These are phyloP conservation scores for Fusarium sp. DNA, from an alignment of 2,329 filamentous ascomycete genomes.

Conservation along the genomic window DNA sequence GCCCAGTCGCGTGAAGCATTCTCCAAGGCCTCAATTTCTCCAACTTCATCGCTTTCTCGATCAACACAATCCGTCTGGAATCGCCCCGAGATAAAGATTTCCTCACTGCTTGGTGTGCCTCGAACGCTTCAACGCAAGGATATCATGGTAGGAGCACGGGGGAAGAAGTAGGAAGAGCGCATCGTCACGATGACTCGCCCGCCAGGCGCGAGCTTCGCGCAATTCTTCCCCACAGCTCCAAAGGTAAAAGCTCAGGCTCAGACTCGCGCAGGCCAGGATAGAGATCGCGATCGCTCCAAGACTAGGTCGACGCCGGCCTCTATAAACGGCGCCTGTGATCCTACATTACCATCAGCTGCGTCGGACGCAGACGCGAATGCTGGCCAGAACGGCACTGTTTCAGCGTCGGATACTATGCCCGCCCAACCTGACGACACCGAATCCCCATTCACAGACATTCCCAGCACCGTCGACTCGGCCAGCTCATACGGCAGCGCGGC, in stretches of 20 bases:
- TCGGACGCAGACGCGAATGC: constrained; percentile 42
- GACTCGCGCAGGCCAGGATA: constrained; percentile 47
- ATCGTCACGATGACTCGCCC: constrained; percentile 80
- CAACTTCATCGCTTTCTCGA: constrained; percentile 19
- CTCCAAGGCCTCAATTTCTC: constrained; percentile 39
- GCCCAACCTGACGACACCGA: constrained; percentile 65
- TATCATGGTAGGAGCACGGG: constrained; percentile 68
- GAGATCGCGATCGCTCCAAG: constrained; percentile 48
- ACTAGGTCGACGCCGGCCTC: constrained; percentile 30
- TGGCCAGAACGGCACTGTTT: constrained; percentile 31
- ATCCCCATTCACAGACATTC: constrained; percentile 70
- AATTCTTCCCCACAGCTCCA: constrained; percentile 86
- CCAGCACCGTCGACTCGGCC: constrained; percentile 77
- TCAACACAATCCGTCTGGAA: constrained; percentile 8
- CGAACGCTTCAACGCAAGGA: constrained; percentile 50
- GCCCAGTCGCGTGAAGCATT: constrained; percentile 56
- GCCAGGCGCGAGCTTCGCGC: constrained; percentile 80
- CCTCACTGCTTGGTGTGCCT: constrained; percentile 7
- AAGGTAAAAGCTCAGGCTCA: constrained; percentile 64
- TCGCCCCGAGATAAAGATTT: constrained; percentile 8
- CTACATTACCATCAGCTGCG: constrained; percentile 36
- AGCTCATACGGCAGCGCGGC: constrained; percentile 77
- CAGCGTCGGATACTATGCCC: constrained; percentile 43
- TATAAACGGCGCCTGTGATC: constrained; percentile 38
- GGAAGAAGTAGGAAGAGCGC: constrained; percentile 62